phyloP scores from a whole-genome alignment of 495 filamentous ascomycete genomes.

The Hypomontagnella submonticulosa region DNA sequence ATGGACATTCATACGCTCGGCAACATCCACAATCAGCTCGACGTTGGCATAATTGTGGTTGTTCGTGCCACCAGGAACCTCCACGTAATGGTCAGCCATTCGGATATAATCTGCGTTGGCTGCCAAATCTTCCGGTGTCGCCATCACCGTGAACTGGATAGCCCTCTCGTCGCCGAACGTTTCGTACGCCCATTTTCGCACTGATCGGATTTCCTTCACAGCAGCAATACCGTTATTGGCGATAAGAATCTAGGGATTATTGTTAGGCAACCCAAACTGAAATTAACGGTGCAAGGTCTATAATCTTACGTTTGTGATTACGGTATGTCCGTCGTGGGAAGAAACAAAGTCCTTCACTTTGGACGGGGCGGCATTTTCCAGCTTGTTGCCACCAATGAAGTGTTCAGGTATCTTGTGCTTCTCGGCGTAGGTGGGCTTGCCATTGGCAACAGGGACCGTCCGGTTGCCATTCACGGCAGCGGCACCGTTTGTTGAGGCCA shows the following conservation, averaged over 20 bases:
- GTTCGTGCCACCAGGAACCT: slow-evolving; percentile 98
- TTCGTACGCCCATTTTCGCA: slow-evolving; percentile 99
- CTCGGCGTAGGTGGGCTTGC: slow-evolving; percentile 70
- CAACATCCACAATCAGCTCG: slow-evolving; percentile 98
- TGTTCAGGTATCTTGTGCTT: slow-evolving; percentile 85
- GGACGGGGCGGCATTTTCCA: slow-evolving; percentile 80
- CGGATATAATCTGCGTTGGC: slow-evolving; percentile 99
- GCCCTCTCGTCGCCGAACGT: slow-evolving; percentile 97
- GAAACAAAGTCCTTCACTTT: slow-evolving; percentile 95
- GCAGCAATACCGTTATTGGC: slow-evolving; percentile 99
- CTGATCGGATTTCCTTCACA: slow-evolving; percentile 97
- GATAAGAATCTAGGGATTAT: slow-evolving; percentile 81
- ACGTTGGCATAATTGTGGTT: slow-evolving; percentile 99
- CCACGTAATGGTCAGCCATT: slow-evolving; percentile 99
- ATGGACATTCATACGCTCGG: slow-evolving; percentile 98
- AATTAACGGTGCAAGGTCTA: not conserved
- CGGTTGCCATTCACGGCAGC: slow-evolving; percentile 45
- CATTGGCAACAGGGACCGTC: slow-evolving; percentile 60
- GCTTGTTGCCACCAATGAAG: slow-evolving; percentile 93
- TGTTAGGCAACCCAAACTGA: slow-evolving; percentile 15
- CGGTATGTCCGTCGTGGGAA: slow-evolving; percentile 89
- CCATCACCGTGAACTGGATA: slow-evolving; percentile 99
- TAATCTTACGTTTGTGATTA: slow-evolving; percentile 88
- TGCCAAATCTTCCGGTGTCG: slow-evolving; percentile 96
- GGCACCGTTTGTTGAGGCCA: slow-evolving; percentile 63